Conservation (phyloP, 179 eudicot species). For the Amaranthus tricolor region DNA sequence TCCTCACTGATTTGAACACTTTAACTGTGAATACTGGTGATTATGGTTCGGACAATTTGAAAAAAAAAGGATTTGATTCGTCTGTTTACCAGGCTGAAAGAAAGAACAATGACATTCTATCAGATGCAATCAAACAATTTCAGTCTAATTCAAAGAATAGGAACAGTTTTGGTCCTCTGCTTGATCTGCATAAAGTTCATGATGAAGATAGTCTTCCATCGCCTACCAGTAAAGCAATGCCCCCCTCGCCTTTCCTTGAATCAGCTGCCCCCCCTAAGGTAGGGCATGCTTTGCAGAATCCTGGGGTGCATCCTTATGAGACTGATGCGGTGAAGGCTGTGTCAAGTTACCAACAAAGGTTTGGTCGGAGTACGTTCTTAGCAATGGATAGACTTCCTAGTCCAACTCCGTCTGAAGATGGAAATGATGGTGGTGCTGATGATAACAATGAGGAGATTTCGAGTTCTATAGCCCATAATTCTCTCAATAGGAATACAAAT, state of each 20-base stretch:
- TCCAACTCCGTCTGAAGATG: constrained; percentile 93
- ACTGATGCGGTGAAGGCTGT: constrained; percentile 82
- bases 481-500: constrained; percentile 25
- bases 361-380: constrained; percentile 54
- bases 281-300: constrained; percentile 25
- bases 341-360: constrained; percentile 91
- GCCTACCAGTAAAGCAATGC: constrained; percentile 61
- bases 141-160: constrained; percentile 44
- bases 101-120: constrained; percentile 20
- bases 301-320: constrained; percentile 67
- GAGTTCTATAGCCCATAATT: constrained; percentile 35
- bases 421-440: constrained; percentile 48
- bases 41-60: constrained; percentile 28
- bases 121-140: constrained; percentile 36
- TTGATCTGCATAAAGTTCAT: constrained; percentile 89
- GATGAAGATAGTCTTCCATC: constrained; percentile 94
- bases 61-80: constrained; percentile 29
- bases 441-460: constrained; percentile 68
- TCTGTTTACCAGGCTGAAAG: constrained; percentile 27
- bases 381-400: constrained; percentile 77
- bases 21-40: constrained; percentile 35
- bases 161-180: constrained; percentile 52
- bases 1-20: constrained; percentile 47
- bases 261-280: constrained; percentile 22
- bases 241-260: constrained; percentile 42